Evolutionary conservation across 148 eudicot species (phyloP), one percentile per base, ranked within the genome.

Genomic region (Camellia lanceoleosa): DNA sequence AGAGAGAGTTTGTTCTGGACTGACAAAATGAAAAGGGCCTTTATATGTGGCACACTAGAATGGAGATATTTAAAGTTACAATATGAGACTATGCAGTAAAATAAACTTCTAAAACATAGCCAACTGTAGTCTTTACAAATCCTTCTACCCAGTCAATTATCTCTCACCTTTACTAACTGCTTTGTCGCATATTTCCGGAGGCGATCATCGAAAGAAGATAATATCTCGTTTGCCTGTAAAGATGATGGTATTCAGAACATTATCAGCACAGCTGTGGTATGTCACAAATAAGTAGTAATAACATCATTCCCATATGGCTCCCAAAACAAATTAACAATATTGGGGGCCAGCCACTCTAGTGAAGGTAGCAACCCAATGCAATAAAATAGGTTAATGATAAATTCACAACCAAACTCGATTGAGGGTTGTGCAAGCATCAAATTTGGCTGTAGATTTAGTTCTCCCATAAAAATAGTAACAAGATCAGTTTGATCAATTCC

Each of bases 161-260:
- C 10, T 79, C 86, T 89, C 82, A 94, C 98, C 97, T 96, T 96
- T 72, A 86, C 83, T 81, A 96, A 88, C 67, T 96, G 99, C 79
- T 86, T 91, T 47, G 86, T 86, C 13, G 98, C 99, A 86, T 96
- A 96, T 81, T 38, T 84, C 74, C 99, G 87, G 51, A 96, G 92
- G 54, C 99, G 93, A 69, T 96, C 99, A 87, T 96, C 99, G 70
- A 96, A 96, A 70, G 99, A 93, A 49, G 99, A 96, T 58, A 96
- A 81, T 51, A 96, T 96, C 87, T 96, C 99, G 85, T 88, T 96
- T 72, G 98, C 99, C 99, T 96, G 89, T 78, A 84, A 78, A 75
- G 67, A 44, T 23, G 41, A 78, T 65, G 68, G 20, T 65, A 81
- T 74, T 60, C 59, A 20, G 18, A 79, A 30, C 67, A 58, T 42